Percentiles rank a stretch among this genome's conserved stretches.
These are phyloP conservation scores for Capronia epimyces DNA, from an alignment of 2,329 filamentous ascomycete genomes.

Conservation along the genomic window DNA sequence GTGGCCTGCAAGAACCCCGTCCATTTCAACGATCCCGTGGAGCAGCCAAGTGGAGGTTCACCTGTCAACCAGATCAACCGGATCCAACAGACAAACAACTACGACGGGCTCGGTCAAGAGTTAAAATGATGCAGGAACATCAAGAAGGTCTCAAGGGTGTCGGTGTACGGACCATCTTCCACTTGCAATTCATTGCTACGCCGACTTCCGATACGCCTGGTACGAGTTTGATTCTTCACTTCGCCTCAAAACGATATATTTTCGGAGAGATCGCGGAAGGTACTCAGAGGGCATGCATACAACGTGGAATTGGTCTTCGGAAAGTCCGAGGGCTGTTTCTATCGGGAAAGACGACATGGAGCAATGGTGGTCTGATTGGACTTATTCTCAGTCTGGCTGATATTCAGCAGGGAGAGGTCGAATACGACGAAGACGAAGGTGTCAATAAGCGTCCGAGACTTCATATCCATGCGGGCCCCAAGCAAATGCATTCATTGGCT, in stretches of 20 bases:
- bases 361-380: constrained; percentile 75
- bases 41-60: not conserved
- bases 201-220: constrained; percentile 86
- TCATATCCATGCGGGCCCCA: constrained; percentile 63
- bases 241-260: constrained; percentile 75
- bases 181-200: constrained; percentile 68
- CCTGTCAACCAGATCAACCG: not conserved
- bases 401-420: constrained; percentile 40
- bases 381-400: constrained; percentile 81
- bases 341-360: constrained; percentile 73
- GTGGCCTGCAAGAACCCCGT: not conserved
- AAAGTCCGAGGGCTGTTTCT: constrained; percentile 75
- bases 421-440: constrained; percentile 27
- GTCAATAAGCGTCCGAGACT: constrained; percentile 18
- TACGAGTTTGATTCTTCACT: constrained; percentile 69
- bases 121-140: constrained; percentile 7
- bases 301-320: constrained; percentile 60
- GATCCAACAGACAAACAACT: not conserved
- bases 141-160: constrained; percentile 10
- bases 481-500: constrained; percentile 74
- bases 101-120: not conserved
- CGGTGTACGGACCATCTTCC: constrained; percentile 50
- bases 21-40: not conserved
- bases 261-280: constrained; percentile 81
- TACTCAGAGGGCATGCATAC: constrained; percentile 68